Conservation (phyloP, 2,329 filamentous ascomycete genomes). For the Fonsecaea pugnacius region DNA sequence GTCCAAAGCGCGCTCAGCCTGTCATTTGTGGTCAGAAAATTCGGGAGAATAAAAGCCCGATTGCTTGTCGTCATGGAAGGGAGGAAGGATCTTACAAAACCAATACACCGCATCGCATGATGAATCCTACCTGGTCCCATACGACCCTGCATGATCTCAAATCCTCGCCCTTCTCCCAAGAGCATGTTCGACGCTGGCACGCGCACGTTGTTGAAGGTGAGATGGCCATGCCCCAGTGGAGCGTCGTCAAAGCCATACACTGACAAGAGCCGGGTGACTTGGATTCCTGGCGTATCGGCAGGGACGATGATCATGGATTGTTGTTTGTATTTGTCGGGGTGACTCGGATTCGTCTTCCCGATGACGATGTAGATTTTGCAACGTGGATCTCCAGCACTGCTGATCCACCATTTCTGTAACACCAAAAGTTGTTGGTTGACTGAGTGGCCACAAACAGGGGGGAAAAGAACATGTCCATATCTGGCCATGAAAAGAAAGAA, state of each 20-base stretch:
- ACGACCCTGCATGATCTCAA: constrained; percentile 97
- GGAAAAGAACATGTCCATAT: too few relatives aligned
- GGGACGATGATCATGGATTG: constrained; percentile 93
- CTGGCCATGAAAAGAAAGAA: too few relatives aligned
- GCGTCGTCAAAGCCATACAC: constrained; percentile 98
- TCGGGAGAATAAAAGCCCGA: background rate
- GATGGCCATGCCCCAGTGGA: constrained; percentile 95
- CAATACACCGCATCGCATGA: constrained; percentile 95
- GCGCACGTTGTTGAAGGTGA: constrained; percentile 85
- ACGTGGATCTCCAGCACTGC: constrained; percentile 86
- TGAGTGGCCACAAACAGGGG: too few relatives aligned
- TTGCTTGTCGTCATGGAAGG: too few relatives aligned
- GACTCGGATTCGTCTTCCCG: constrained; percentile 81
- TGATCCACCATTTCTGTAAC: constrained; percentile 95
- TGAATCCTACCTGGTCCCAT: constrained; percentile 95
- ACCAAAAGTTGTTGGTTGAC: too few relatives aligned
- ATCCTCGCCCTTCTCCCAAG: constrained; percentile 88
- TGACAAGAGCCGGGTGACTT: constrained; percentile 85
- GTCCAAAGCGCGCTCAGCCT: constrained; percentile 81
- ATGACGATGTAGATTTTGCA: constrained; percentile 96
- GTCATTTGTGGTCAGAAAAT: background rate
- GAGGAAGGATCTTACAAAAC: constrained; percentile 58
- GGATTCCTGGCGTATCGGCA: constrained; percentile 78
- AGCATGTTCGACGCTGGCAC: constrained; percentile 81
- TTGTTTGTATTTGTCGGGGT: constrained; percentile 79